phyloP scores from a whole-genome alignment of 371 early-diverging fungal genomes.

The Mucor saturninus region DNA sequence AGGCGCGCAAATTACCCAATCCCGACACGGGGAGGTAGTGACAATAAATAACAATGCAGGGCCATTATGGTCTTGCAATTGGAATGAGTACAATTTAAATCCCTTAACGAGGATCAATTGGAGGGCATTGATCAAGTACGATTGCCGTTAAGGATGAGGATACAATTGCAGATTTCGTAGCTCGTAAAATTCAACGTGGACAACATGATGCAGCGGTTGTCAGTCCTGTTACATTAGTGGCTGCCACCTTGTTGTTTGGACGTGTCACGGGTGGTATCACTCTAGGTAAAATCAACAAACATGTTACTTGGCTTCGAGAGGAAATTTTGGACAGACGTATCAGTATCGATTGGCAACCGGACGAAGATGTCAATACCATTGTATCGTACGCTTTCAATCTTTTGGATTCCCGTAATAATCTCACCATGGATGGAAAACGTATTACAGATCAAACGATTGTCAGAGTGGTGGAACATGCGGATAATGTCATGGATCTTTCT shows the following conservation, averaged over 20 bases:
- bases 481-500: constrained; percentile 55
- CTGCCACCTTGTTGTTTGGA: constrained; percentile 51
- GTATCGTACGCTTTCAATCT: constrained; percentile 44
- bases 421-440: constrained; percentile 48
- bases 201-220: constrained; percentile 45
- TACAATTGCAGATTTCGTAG: constrained; percentile 32
- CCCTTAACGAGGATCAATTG: too few species aligned
- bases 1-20: too few species aligned
- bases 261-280: constrained; percentile 39
- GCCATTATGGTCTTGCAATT: neutral
- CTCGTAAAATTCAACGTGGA: constrained; percentile 39
- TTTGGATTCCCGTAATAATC: constrained; percentile 43
- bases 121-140: constrained; percentile 11
- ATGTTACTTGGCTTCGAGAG: constrained; percentile 43
- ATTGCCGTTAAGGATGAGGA: constrained; percentile 30
- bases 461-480: constrained; percentile 54
- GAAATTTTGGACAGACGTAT: constrained; percentile 35
- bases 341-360: constrained; percentile 51
- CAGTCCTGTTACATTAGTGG: constrained; percentile 49
- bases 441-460: constrained; percentile 44
- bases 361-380: constrained; percentile 47
- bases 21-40: neutral
- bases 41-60: too few species aligned
- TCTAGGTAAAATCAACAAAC: constrained; percentile 45
- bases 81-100: too few species aligned